Conservation (phyloP, 1,284 basidiomycete genomes). For the Marasmius sp. region DNA sequence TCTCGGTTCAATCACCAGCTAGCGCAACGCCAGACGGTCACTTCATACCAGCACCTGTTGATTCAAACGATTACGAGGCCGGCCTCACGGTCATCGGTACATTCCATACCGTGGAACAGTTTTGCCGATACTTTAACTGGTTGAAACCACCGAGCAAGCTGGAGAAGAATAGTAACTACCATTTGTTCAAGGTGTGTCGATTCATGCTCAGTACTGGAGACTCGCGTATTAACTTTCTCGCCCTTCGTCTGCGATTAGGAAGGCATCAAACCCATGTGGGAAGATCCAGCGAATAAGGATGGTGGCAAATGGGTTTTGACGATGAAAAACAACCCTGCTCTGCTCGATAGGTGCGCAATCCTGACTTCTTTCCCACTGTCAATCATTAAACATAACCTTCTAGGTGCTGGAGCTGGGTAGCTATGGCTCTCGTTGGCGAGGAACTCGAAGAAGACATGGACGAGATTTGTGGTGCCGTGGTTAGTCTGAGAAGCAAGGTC, state of each 20-base stretch:
- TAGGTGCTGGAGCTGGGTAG: slow-evolving; percentile 83
- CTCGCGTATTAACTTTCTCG: neutral
- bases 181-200: slow-evolving; percentile 76
- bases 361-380: neutral
- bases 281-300: slow-evolving; percentile 87
- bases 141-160: slow-evolving; percentile 87
- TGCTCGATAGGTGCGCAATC: slow-evolving; percentile 62
- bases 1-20: slow-evolving; percentile 25
- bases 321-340: slow-evolving; percentile 77
- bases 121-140: slow-evolving; percentile 95
- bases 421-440: slow-evolving; percentile 90
- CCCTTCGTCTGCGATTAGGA: slow-evolving; percentile 23
- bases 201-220: too few species aligned
- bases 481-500: slow-evolving; percentile 83
- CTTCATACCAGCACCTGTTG: slow-evolving; percentile 32
- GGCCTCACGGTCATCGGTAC: slow-evolving; percentile 77
- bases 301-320: slow-evolving; percentile 96
- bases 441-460: slow-evolving; percentile 79
- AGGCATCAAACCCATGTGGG: slow-evolving; percentile 94
- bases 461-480: slow-evolving; percentile 89
- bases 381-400: neutral
- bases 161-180: slow-evolving; percentile 88
- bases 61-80: slow-evolving; percentile 74
- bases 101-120: slow-evolving; percentile 85
- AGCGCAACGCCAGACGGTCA: slow-evolving; percentile 24